Conservation (phyloP, 2,329 filamentous ascomycete species). For the Apiospora marii region DNA sequence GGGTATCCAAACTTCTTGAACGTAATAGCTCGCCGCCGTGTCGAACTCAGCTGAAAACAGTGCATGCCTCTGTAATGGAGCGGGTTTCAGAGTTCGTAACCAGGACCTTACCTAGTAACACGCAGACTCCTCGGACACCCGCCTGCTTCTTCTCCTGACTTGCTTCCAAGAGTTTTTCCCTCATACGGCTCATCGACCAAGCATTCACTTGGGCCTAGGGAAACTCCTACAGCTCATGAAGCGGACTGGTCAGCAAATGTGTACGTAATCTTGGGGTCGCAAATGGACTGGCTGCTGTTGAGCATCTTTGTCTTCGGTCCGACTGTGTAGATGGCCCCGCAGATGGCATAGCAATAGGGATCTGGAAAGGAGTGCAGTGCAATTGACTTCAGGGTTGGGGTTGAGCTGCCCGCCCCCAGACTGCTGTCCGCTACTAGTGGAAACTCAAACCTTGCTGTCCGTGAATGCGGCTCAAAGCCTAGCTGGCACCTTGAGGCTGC, state of each 20-base stretch:
- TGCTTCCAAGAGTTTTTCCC: not conserved
- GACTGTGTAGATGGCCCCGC: not conserved
- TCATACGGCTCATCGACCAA: not conserved
- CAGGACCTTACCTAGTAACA: not conserved
- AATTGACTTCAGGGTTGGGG: slow-evolving; percentile 10
- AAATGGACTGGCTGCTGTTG: not conserved
- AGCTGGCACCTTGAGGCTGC: slow-evolving; percentile 10
- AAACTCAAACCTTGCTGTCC: slow-evolving; percentile 12
- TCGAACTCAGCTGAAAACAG: slow-evolving; percentile 1
- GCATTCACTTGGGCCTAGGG: not conserved
- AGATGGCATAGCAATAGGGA: not conserved
- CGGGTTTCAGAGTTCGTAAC: slow-evolving; percentile 17
- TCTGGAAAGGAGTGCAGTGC: not conserved
- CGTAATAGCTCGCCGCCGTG: slow-evolving; percentile 8
- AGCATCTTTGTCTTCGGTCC: not conserved
- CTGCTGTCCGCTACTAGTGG: not conserved
- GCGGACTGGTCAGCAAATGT: not conserved
- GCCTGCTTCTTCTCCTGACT: not conserved
- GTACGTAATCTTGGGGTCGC: not conserved
- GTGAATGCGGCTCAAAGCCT: slow-evolving; percentile 9
- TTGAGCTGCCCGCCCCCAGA: slow-evolving; percentile 1
- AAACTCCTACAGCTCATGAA: not conserved
- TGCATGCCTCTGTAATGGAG: not conserved
- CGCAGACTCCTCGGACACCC: not conserved
- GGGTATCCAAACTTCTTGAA: not conserved